These are phyloP conservation scores for Xerocomus nothofagi DNA, from an alignment of 1,284 basidiomycete species.

Conservation along the genomic window DNA sequence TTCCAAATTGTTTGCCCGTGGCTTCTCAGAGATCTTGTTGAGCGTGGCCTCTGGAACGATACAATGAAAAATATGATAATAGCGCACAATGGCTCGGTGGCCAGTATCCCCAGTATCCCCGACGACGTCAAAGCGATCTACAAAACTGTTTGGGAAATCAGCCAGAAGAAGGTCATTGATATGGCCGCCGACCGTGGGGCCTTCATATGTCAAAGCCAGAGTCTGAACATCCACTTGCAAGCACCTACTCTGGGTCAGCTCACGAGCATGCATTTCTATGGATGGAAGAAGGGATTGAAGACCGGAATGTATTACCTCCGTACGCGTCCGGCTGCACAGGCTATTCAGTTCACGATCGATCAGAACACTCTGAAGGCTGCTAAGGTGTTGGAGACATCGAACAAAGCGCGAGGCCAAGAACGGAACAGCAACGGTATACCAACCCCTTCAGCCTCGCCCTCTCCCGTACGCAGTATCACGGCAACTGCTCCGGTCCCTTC, in stretches of 20 bases:
- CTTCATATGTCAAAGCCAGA: conserved; percentile 95
- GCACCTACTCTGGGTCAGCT: conserved; percentile 92
- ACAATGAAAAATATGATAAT: conserved; percentile 99
- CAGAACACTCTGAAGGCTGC: conserved; percentile 76
- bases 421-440: conserved; percentile 28
- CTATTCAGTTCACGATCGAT: conserved; percentile 98
- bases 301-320: conserved; percentile 98
- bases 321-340: conserved; percentile 91
- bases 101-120: conserved; percentile 86
- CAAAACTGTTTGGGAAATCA: conserved; percentile 99
- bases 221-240: conserved; percentile 91
- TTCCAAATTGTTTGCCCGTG: conserved; percentile 99
- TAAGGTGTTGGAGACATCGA: conserved; percentile 49
- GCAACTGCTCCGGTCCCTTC: conserved; percentile 16
- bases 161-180: conserved; percentile 97
- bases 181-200: conserved; percentile 98
- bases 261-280: conserved; percentile 99
- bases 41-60: conserved; percentile 95
- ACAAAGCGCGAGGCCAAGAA: conserved; percentile 19
- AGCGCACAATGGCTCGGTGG: conserved; percentile 94
- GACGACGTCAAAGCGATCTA: conserved; percentile 94
- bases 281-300: conserved; percentile 99
- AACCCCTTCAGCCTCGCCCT: conserved; percentile 40
- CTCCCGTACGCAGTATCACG: conserved; percentile 28
- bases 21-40: conserved; percentile 96